Evolutionary conservation across 148 eudicot genomes (phyloP).

Genomic region (Simmondsia chinensis): DNA sequence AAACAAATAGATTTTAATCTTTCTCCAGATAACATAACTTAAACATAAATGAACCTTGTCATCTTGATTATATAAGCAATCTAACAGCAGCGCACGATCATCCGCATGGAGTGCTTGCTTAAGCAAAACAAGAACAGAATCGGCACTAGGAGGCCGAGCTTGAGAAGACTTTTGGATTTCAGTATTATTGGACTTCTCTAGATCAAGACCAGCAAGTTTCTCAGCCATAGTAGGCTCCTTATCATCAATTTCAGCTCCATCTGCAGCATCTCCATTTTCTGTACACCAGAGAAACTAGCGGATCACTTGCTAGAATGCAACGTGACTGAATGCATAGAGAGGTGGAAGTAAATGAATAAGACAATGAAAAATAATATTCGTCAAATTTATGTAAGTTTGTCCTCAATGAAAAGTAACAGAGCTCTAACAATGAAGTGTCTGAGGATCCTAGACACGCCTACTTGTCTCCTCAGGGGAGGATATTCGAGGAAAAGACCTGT

Average conservation of each 20-base stretch:
- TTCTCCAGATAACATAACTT: not conserved
- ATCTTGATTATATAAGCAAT: constrained; percentile 80
- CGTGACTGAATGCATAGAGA: too few relatives aligned
- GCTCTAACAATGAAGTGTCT: too few relatives aligned
- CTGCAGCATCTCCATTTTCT: constrained; percentile 32
- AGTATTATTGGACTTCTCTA: constrained; percentile 22
- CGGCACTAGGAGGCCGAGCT: constrained; percentile 76
- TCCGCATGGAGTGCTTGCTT: constrained; percentile 91
- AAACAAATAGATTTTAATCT: too few relatives aligned
- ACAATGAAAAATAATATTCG: too few relatives aligned
- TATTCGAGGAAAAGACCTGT: too few relatives aligned
- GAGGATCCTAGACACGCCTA: too few relatives aligned
- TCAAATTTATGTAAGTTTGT: too few relatives aligned
- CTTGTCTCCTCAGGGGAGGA: too few relatives aligned
- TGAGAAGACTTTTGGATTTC: constrained; percentile 22
- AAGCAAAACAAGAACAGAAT: constrained; percentile 74
- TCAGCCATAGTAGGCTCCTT: constrained; percentile 96
- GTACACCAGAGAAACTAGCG: constrained; percentile 3
- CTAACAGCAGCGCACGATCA: constrained; percentile 64
- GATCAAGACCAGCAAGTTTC: constrained; percentile 60
- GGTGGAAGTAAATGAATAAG: too few relatives aligned
- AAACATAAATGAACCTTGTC: constrained; percentile 40
- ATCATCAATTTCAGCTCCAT: constrained; percentile 41
- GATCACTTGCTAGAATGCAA: too few relatives aligned
- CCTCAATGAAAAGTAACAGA: too few relatives aligned